Conservation (phyloP, 2,329 filamentous ascomycete genomes). For the Westerdykella aurantiaca region DNA sequence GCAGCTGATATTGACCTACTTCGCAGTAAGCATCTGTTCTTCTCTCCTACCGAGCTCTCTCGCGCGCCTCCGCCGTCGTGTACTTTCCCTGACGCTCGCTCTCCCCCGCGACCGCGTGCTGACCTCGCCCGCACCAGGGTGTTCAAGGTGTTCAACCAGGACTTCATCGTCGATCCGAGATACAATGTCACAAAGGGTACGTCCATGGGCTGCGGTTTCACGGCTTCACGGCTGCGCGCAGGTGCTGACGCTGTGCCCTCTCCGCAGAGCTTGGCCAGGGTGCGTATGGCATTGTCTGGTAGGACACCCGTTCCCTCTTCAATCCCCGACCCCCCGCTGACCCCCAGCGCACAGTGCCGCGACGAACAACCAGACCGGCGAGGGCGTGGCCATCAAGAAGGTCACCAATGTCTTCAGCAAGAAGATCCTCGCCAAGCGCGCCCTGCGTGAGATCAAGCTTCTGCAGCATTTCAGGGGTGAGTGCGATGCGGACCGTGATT, state of each 20-base stretch:
- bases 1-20: too few species aligned
- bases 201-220: not conserved
- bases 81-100: not conserved
- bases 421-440: slow-evolving; percentile 98
- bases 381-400: slow-evolving; percentile 98
- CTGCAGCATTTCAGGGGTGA: slow-evolving; percentile 82
- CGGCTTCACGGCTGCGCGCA: not conserved
- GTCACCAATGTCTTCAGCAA: slow-evolving; percentile 99
- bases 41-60: too few species aligned
- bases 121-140: slow-evolving; percentile 38
- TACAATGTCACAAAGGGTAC: slow-evolving; percentile 89
- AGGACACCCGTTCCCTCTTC: slow-evolving; percentile 29
- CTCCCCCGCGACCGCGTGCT: not conserved
- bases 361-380: slow-evolving; percentile 81
- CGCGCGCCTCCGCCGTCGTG: slow-evolving; percentile 18
- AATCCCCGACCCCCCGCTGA: slow-evolving; percentile 12
- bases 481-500: slow-evolving; percentile 5
- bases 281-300: slow-evolving; percentile 98
- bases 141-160: slow-evolving; percentile 99
- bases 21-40: too few species aligned
- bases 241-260: not conserved
- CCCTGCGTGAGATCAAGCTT: slow-evolving; percentile 95
- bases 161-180: slow-evolving; percentile 96
- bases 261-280: slow-evolving; percentile 78
- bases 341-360: slow-evolving; percentile 61